Evolutionary conservation across 352 stramenopile species (phyloP).

Genomic region (Hyaloperonospora arabidopsidis): DNA sequence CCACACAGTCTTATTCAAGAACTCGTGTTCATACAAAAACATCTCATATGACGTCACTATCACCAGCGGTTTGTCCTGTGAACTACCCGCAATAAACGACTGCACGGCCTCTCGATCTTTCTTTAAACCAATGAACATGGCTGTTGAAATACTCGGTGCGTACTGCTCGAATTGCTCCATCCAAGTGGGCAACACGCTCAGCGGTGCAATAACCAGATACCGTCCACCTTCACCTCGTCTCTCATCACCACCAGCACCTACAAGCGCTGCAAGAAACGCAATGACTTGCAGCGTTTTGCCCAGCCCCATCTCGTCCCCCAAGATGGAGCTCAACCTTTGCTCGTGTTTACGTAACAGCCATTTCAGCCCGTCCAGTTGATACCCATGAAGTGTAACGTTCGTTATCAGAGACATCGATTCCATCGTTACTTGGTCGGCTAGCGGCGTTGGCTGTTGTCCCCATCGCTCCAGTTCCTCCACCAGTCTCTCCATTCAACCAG

Average conservation of each 20-base stretch:
- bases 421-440: conserved; percentile 13
- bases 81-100: conserved; percentile 10
- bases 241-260: conserved; percentile 13
- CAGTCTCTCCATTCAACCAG: conserved; percentile 39
- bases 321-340: conserved; percentile 61
- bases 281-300: conserved; percentile 80
- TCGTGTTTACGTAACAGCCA: conserved; percentile 59
- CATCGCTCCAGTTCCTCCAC: conserved; percentile 32
- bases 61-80: conserved; percentile 31
- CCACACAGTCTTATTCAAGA: conserved; percentile 45
- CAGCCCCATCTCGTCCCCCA: conserved; percentile 80
- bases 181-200: conserved; percentile 82
- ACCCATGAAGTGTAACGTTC: conserved; percentile 58
- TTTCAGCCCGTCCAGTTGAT: conserved; percentile 54
- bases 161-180: conserved; percentile 73
- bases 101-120: conserved; percentile 36
- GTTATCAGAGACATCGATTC: conserved; percentile 34
- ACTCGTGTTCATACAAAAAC: conserved; percentile 48
- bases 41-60: conserved; percentile 73
- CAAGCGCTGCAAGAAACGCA: conserved; percentile 49
- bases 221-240: conserved; percentile 4
- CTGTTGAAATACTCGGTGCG: conserved; percentile 40
- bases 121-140: conserved; percentile 53
- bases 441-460: conserved; percentile 19
- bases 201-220: conserved; percentile 57